Evolutionary conservation across 768 basidiomycete genomes (phyloP).

Genomic region (Leccinum obscurum): DNA sequence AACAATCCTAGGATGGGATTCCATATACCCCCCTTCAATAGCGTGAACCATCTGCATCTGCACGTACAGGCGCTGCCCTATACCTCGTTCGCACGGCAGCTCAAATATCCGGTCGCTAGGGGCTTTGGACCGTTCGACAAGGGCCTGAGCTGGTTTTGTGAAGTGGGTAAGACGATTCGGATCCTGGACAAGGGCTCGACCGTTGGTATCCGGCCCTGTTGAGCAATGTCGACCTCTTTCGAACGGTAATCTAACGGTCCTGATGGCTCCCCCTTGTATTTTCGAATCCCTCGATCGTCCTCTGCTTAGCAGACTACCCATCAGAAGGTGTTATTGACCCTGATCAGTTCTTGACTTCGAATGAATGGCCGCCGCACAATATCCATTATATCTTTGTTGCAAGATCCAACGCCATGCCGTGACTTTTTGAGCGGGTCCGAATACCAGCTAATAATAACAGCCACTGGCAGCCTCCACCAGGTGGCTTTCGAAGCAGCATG

Average conservation of each 20-base stretch:
- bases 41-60: conserved; percentile 71
- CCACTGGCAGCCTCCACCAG: too few relatives aligned
- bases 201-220: conserved; percentile 54
- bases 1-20: conserved; percentile 62
- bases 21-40: conserved; percentile 79
- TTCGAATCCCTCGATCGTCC: too few relatives aligned
- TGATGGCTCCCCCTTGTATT: too few relatives aligned
- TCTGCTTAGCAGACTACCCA: neutral
- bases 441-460: too few relatives aligned
- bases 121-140: conserved; percentile 49
- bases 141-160: conserved; percentile 73
- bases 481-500: too few relatives aligned
- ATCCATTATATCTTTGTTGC: too few relatives aligned
- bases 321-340: neutral
- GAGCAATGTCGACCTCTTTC: conserved; percentile 5
- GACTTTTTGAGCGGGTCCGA: too few relatives aligned
- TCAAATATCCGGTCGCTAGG: conserved; percentile 50
- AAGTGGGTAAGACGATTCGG: conserved; percentile 56
- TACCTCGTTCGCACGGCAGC: conserved; percentile 35
- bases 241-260: neutral
- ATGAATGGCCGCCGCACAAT: too few relatives aligned
- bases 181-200: conserved; percentile 56
- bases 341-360: neutral
- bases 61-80: conserved; percentile 75
- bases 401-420: too few relatives aligned